These are phyloP conservation scores for Verbascum thapsus DNA, from an alignment of 257 asterid species.

Conservation along the genomic window DNA sequence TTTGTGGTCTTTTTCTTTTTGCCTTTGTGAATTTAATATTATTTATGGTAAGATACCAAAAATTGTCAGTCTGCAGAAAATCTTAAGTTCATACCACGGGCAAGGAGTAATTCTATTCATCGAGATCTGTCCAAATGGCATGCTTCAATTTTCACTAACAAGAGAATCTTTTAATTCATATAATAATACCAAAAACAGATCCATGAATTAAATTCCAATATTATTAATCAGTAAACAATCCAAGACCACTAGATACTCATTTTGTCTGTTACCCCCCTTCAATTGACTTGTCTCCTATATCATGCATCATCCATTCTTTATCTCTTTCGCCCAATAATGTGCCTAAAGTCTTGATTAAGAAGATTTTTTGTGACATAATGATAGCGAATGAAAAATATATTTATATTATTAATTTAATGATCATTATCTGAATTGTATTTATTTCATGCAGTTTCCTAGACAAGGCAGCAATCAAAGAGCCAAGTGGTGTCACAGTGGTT, in stretches of 20 bases:
- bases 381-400: too few relatives aligned
- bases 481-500: slow-evolving; percentile 19
- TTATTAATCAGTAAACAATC: background rate
- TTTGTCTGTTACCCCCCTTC: background rate
- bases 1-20: too few relatives aligned
- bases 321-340: too few relatives aligned
- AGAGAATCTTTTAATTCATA: background rate
- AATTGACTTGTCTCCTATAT: background rate
- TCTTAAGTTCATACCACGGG: background rate
- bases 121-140: background rate
- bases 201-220: background rate
- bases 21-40: too few relatives aligned
- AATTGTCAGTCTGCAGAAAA: background rate
- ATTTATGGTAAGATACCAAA: too few relatives aligned
- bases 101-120: background rate
- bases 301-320: too few relatives aligned
- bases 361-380: too few relatives aligned
- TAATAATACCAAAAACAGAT: too few relatives aligned
- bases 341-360: too few relatives aligned
- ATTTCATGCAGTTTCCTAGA: slow-evolving; percentile 48
- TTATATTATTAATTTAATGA: too few relatives aligned
- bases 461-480: slow-evolving; percentile 76
- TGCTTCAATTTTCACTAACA: slow-evolving; percentile 13
- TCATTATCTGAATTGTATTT: background rate
- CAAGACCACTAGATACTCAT: background rate